Percentiles rank a stretch among this genome's conserved stretches.
phyloP scores from a whole-genome alignment of 192 early-diverging fungal genomes.

The Coemansia aciculifera region DNA sequence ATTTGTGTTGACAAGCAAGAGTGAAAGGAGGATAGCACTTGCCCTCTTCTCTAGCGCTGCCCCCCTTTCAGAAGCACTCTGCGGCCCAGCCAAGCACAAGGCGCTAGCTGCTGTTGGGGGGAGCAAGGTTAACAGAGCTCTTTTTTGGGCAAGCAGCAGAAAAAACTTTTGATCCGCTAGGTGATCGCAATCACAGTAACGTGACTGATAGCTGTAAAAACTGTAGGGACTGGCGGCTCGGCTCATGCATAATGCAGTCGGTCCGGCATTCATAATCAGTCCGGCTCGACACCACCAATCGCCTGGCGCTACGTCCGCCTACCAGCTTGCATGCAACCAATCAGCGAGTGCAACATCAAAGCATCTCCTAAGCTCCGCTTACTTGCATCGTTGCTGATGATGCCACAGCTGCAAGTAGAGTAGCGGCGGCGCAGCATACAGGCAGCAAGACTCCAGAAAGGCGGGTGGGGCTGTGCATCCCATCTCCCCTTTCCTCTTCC shows the following conservation, averaged over 20 bases:
- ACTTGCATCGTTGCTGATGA: slow-evolving; percentile 2
- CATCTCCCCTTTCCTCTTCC: not conserved
- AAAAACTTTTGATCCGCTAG: slow-evolving; percentile 20
- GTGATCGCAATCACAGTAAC: slow-evolving; percentile 3
- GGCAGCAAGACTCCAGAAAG: not conserved
- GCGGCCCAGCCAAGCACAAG: not conserved
- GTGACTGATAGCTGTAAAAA: slow-evolving; percentile 5
- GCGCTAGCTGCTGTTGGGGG: not conserved
- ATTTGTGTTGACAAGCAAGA: slow-evolving; percentile 30
- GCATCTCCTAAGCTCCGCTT: slow-evolving; percentile 9
- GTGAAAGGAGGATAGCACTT: slow-evolving; percentile 26
- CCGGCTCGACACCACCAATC: slow-evolving; percentile 24
- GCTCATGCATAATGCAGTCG: not conserved
- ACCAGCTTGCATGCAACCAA: slow-evolving; percentile 17
- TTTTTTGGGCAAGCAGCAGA: not conserved
- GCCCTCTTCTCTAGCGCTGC: slow-evolving; percentile 3
- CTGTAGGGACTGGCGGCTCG: slow-evolving; percentile 25
- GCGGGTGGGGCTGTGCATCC: not conserved
- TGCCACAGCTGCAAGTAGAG: not conserved
- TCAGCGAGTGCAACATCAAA: slow-evolving; percentile 30
- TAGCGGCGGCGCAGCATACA: not conserved
- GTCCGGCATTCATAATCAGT: not conserved
- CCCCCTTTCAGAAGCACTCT: not conserved
- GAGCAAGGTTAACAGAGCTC: not conserved
- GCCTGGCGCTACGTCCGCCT: slow-evolving; percentile 25